phyloP scores from a whole-genome alignment of 73 alveolate species.

The Paraurostyla sp. region DNA sequence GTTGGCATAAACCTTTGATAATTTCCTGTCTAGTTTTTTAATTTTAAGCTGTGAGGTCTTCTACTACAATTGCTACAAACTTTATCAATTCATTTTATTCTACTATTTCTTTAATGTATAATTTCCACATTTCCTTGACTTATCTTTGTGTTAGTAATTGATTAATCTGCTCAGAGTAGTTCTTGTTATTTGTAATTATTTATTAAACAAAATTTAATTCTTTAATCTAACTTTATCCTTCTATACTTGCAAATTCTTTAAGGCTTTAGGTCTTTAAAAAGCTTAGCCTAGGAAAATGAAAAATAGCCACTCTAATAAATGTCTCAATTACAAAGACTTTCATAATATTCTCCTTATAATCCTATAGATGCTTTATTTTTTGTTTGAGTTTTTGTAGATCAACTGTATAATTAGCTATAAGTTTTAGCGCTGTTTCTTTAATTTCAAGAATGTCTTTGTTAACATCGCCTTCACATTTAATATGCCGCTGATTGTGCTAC shows the following conservation, averaged over 20 bases:
- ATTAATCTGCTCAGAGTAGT: not conserved
- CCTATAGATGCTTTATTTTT: not conserved
- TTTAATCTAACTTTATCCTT: not conserved
- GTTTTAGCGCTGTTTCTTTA: constrained; percentile 13
- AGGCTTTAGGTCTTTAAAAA: not conserved
- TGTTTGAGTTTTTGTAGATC: not conserved
- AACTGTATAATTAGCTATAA: not conserved
- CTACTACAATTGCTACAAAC: not conserved
- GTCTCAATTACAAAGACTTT: constrained; percentile 4
- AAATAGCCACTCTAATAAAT: constrained; percentile 17
- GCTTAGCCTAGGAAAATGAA: constrained; percentile 11
- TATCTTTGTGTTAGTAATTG: not conserved
- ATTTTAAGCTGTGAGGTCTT: not conserved
- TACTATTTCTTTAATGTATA: not conserved
- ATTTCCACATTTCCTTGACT: not conserved
- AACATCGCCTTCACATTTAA: constrained; percentile 36
- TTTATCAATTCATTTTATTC: not conserved
- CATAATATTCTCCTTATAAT: not conserved
- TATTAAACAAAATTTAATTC: not conserved
- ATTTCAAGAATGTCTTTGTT: constrained; percentile 1
- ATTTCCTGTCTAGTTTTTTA: not conserved
- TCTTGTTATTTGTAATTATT: not conserved
- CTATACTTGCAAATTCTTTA: not conserved
- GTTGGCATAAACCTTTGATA: not conserved
- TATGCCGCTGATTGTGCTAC: not conserved